phyloP scores from a whole-genome alignment of 176 grass and related monocot genomes.

The Musa beccarii region DNA sequence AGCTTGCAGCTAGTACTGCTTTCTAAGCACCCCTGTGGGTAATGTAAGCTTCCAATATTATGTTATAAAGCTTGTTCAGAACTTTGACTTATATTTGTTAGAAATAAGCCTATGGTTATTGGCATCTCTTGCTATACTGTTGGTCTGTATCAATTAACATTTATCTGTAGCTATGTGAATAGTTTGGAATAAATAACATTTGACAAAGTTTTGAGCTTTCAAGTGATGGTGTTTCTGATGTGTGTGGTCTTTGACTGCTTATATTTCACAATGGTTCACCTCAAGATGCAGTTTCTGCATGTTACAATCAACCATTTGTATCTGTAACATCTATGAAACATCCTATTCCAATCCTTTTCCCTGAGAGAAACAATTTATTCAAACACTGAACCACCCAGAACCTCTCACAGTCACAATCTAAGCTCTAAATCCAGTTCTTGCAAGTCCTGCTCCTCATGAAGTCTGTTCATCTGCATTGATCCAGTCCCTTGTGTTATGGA shows the following conservation, averaged over 20 bases:
- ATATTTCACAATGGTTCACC: too few species aligned
- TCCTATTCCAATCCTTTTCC: too few species aligned
- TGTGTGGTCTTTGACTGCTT: too few species aligned
- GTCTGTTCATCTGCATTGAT: neutral
- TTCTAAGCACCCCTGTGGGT: neutral
- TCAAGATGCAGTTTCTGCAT: too few species aligned
- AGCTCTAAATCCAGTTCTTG: slow-evolving; percentile 7
- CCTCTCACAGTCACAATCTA: neutral
- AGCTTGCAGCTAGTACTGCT: neutral
- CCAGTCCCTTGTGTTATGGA: too few species aligned
- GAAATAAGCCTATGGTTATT: neutral
- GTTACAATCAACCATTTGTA: too few species aligned
- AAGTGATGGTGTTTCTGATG: too few species aligned
- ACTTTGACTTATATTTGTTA: neutral
- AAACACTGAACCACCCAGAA: neutral
- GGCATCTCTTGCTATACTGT: neutral
- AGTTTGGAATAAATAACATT: too few species aligned
- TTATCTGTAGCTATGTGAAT: neutral
- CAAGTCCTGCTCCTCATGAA: neutral
- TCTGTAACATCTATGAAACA: too few species aligned
- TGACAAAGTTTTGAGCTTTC: too few species aligned
- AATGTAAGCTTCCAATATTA: neutral
- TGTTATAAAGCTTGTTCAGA: neutral
- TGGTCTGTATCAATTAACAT: neutral
- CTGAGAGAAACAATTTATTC: too few species aligned